A percentile compares a stretch with the other conserved stretches of the same genome.
Evolutionary conservation across 805 yeast genomes (phyloP).

Genomic region (Zygoascus ofunaensis): DNA sequence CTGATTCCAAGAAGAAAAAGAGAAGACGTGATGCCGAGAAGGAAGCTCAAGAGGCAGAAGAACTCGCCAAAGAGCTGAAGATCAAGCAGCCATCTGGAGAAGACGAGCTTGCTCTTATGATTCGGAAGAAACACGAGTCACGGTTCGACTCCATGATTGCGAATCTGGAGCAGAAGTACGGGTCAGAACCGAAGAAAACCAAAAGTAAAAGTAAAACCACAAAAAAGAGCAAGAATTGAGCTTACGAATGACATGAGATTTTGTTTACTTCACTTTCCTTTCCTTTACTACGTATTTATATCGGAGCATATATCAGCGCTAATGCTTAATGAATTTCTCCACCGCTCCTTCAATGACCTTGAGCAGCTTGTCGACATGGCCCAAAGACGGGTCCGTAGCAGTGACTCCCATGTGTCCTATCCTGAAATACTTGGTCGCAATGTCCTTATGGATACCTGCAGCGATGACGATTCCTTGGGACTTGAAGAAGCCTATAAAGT

Average conservation of each 20-base stretch:
- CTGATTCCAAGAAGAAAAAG: constrained; percentile 39
- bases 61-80: constrained; percentile 45
- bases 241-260: too few relatives aligned
- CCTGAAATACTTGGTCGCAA: constrained; percentile 76
- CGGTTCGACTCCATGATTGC: constrained; percentile 24
- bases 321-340: neutral
- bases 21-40: constrained; percentile 33
- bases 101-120: constrained; percentile 31
- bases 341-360: neutral
- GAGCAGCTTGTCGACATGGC: constrained; percentile 39
- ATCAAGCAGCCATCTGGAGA: constrained; percentile 24
- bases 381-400: constrained; percentile 45
- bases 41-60: constrained; percentile 46
- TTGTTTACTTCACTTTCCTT: too few relatives aligned
- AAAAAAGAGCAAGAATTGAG: neutral
- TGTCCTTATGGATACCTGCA: constrained; percentile 79
- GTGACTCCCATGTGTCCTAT: constrained; percentile 95
- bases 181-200: constrained; percentile 8
- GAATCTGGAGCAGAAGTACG: constrained; percentile 29
- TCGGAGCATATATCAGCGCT: too few relatives aligned
- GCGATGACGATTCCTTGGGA: constrained; percentile 69
- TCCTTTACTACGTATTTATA: neutral
- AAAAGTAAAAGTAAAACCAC: constrained; percentile 2
- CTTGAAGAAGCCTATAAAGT: constrained; percentile 47
- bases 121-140: constrained; percentile 24